Evolutionary conservation across 805 yeast genomes (phyloP).

Genomic region (Spathaspora arborariae): DNA sequence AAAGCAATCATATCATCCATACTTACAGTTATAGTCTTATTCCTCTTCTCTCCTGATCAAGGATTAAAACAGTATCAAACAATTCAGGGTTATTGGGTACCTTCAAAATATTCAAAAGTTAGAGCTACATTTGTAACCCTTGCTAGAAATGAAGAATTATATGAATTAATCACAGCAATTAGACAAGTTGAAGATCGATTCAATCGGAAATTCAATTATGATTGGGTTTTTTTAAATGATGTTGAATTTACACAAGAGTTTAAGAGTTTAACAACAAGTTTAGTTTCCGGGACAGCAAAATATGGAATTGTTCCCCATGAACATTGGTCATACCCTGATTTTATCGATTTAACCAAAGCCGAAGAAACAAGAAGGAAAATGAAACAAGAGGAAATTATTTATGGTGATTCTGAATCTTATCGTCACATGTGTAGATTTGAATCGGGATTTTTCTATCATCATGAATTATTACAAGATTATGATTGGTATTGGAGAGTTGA

Average conservation of each 20-base stretch:
- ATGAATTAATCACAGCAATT: slow-evolving; percentile 59
- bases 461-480: slow-evolving; percentile 65
- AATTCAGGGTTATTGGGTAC: too few species aligned
- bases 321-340: slow-evolving; percentile 84
- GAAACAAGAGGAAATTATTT: slow-evolving; percentile 54
- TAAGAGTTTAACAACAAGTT: slow-evolving; percentile 57
- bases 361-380: slow-evolving; percentile 51
- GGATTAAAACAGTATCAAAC: too few species aligned
- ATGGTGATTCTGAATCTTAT: slow-evolving; percentile 75
- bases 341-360: slow-evolving; percentile 77
- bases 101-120: too few species aligned
- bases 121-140: slow-evolving; percentile 73
- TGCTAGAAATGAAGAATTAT: slow-evolving; percentile 73
- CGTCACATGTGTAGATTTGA: slow-evolving; percentile 93
- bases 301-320: slow-evolving; percentile 80
- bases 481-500: slow-evolving; percentile 96
- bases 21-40: too few species aligned
- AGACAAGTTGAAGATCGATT: slow-evolving; percentile 85
- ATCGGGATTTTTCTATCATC: slow-evolving; percentile 85
- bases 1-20: too few species aligned
- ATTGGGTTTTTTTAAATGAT: slow-evolving; percentile 94
- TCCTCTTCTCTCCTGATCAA: too few species aligned
- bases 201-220: slow-evolving; percentile 75
- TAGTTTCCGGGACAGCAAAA: slow-evolving; percentile 72
- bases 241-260: slow-evolving; percentile 81